Evolutionary conservation across 805 yeast species (phyloP).

Genomic region (Vanderwaltozyma tropicalis): DNA sequence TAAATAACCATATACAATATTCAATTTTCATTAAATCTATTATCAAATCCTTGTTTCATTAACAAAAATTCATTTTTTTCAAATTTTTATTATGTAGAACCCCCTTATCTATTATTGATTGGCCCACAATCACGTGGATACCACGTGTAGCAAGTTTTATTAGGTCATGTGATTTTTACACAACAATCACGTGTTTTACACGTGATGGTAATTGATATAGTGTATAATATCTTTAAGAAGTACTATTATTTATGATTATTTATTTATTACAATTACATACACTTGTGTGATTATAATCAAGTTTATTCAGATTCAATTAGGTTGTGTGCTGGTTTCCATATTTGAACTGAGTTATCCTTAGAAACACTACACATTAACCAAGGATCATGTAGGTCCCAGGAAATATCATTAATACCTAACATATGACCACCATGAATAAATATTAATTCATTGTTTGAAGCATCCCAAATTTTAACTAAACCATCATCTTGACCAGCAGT

Average conservation of each 20-base stretch:
- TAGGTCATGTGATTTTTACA: no score
- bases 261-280: no score
- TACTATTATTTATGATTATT: background rate
- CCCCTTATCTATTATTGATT: slow-evolving; percentile 1
- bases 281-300: background rate
- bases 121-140: slow-evolving; percentile 3
- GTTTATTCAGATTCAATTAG: slow-evolving; percentile 19
- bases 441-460: slow-evolving; percentile 28
- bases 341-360: slow-evolving; percentile 77
- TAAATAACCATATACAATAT: no score
- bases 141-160: background rate
- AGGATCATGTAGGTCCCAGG: slow-evolving; percentile 69
- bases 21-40: no score
- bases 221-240: background rate
- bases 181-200: no score
- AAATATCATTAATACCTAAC: slow-evolving; percentile 73
- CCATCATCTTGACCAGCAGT: slow-evolving; percentile 58
- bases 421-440: slow-evolving; percentile 82
- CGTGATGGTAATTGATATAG: no score
- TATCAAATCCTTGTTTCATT: background rate
- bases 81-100: background rate
- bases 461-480: slow-evolving; percentile 53
- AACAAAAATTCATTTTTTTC: background rate
- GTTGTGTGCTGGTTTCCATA: slow-evolving; percentile 59
- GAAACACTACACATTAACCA: slow-evolving; percentile 68